A percentile compares a stretch with the other conserved stretches of the same genome.
phyloP scores from a whole-genome alignment of 257 asterid species.

The Fraxinus anomala region DNA sequence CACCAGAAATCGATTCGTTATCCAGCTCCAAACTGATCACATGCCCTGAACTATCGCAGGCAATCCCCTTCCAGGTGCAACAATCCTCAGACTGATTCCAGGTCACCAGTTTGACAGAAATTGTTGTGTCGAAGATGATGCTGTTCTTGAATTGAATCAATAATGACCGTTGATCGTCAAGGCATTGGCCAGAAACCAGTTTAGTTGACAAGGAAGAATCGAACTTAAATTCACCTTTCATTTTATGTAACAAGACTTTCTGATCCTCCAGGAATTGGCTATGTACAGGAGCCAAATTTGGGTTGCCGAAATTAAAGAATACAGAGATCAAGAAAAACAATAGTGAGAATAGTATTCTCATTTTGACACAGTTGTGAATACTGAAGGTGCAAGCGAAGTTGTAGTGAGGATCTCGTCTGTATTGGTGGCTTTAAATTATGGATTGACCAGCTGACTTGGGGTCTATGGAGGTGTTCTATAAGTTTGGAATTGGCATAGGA shows the following conservation, averaged over 20 bases:
- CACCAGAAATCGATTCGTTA: background rate
- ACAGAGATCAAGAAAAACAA: conserved; percentile 28
- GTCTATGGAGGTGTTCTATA: too few species aligned
- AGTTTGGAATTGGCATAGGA: too few species aligned
- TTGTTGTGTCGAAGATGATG: conserved; percentile 15
- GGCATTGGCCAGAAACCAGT: conserved; percentile 44
- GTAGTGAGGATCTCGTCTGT: background rate
- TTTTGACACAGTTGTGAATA: conserved; percentile 7
- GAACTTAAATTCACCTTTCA: conserved; percentile 20
- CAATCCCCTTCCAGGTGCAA: conserved; percentile 35
- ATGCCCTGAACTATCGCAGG: conserved; percentile 28
- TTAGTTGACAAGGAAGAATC: conserved; percentile 17
- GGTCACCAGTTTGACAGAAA: conserved; percentile 37
- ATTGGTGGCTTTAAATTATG: too few species aligned
- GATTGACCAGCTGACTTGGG: too few species aligned
- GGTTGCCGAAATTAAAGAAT: background rate
- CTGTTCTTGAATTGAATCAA: conserved; percentile 43
- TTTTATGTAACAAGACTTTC: conserved; percentile 15
- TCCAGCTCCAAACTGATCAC: conserved; percentile 25
- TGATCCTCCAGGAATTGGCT: conserved; percentile 26
- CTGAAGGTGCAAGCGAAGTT: background rate
- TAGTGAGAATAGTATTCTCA: conserved; percentile 29
- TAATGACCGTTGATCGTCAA: conserved; percentile 38
- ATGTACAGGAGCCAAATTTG: background rate
- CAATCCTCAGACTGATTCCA: conserved; percentile 30